A percentile compares a stretch with the other conserved stretches of the same genome.
These are phyloP conservation scores for Xylariales sp. DNA, from an alignment of 2,329 filamentous ascomycete genomes.

Conservation along the genomic window DNA sequence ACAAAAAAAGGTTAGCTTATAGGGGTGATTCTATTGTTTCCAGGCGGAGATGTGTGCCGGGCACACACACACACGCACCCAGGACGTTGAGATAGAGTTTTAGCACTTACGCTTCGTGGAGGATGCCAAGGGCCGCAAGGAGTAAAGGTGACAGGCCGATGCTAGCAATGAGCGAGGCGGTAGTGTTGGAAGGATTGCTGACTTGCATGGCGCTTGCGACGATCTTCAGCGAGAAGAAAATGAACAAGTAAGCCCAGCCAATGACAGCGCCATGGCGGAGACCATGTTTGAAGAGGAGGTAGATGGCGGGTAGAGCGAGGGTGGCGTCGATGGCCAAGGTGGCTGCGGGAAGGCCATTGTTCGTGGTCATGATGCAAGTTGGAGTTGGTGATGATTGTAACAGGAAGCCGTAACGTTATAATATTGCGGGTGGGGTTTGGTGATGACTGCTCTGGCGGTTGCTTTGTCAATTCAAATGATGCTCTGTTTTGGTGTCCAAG, in stretches of 20 bases:
- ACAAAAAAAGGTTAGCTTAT: too few species aligned
- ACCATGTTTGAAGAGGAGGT: constrained; percentile 20
- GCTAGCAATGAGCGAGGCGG: constrained; percentile 28
- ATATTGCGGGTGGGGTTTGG: too few species aligned
- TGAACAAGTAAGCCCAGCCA: constrained; percentile 32
- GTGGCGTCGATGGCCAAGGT: constrained; percentile 29
- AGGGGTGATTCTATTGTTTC: too few species aligned
- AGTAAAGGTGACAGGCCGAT: constrained; percentile 34
- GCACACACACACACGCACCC: background rate
- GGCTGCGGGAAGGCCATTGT: constrained; percentile 15
- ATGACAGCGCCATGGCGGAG: constrained; percentile 30
- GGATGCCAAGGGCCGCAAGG: constrained; percentile 23
- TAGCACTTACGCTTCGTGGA: constrained; percentile 28
- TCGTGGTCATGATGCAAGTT: constrained; percentile 11
- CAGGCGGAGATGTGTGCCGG: background rate
- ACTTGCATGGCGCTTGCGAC: constrained; percentile 26
- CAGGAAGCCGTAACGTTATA: too few species aligned
- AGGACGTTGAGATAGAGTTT: background rate
- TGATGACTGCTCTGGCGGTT: too few species aligned
- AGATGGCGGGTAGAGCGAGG: constrained; percentile 24
- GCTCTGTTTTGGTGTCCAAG: too few species aligned
- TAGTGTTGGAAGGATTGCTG: constrained; percentile 13
- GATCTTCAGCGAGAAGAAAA: constrained; percentile 32
- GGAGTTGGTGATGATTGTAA: too few species aligned
- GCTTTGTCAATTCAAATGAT: too few species aligned